phyloP scores from a whole-genome alignment of 441 rosid genomes.

The Jatropha multifida region DNA sequence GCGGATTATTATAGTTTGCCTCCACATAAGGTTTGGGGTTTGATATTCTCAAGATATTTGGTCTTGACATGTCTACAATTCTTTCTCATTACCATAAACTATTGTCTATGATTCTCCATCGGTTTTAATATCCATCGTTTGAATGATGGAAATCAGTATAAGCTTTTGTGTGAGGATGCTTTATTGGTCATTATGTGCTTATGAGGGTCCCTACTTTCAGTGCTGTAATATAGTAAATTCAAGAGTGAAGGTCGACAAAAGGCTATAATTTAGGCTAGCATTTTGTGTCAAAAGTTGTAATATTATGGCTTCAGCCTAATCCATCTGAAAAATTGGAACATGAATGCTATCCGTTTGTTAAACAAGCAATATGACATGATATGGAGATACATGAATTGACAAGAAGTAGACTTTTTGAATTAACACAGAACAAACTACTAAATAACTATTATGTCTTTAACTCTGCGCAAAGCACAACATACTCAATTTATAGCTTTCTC shows the following conservation, averaged over 20 bases:
- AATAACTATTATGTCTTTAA: neutral
- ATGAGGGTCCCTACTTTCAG: neutral
- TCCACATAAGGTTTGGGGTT: slow-evolving; percentile 8
- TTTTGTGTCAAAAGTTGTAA: neutral
- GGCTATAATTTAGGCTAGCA: neutral
- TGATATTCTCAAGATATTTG: slow-evolving; percentile 5
- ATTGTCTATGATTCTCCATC: slow-evolving; percentile 1
- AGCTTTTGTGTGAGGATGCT: neutral
- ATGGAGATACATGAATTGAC: neutral
- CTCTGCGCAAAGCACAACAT: neutral
- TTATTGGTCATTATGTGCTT: slow-evolving; percentile 2
- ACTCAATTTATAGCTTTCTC: neutral
- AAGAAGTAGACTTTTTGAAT: neutral
- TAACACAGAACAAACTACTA: neutral
- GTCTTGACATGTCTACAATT: neutral
- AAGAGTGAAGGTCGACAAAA: neutral
- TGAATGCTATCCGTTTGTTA: neutral
- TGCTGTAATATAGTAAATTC: neutral
- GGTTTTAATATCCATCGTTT: neutral
- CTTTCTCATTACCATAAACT: neutral
- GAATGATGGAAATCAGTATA: neutral
- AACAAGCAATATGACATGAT: neutral
- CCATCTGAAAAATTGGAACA: neutral
- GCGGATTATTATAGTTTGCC: slow-evolving; percentile 11
- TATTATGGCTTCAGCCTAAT: neutral